Evolutionary conservation across 129 eudicot genomes (phyloP).

Genomic region (Saposhnikovia divaricata): DNA sequence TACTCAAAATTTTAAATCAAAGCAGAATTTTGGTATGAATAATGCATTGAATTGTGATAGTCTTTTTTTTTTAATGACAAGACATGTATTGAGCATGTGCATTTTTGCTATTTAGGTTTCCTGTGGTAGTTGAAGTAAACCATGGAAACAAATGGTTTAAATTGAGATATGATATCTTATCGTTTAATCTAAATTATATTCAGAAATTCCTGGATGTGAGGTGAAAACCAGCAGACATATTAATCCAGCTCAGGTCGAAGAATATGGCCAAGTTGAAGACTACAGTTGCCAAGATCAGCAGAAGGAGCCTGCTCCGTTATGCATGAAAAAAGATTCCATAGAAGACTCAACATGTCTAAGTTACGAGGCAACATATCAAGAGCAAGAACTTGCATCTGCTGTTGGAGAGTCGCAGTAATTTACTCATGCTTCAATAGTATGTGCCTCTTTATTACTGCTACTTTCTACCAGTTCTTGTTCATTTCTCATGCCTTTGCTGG

Average conservation of each 20-base stretch:
- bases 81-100: too few species aligned
- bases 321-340: constrained; percentile 29
- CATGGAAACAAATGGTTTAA: neutral
- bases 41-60: too few species aligned
- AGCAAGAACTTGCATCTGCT: constrained; percentile 20
- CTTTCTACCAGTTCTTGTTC: neutral
- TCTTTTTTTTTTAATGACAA: too few species aligned
- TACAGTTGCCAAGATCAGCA: constrained; percentile 44
- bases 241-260: constrained; percentile 46
- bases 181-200: neutral
- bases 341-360: constrained; percentile 33
- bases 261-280: constrained; percentile 35
- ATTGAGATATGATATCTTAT: neutral
- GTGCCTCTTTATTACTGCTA: constrained; percentile 12
- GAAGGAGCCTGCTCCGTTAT: constrained; percentile 27
- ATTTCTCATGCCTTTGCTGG: neutral
- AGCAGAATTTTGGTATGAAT: neutral
- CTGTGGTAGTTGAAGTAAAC: neutral
- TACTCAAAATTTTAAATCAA: neutral
- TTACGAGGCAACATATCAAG: constrained; percentile 10
- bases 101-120: too few species aligned
- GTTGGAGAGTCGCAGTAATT: constrained; percentile 51
- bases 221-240: constrained; percentile 44
- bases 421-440: constrained; percentile 82
- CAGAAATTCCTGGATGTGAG: constrained; percentile 44